Conservation (phyloP, 352 stramenopile species). For the Phytophthora gonapodyides region DNA sequence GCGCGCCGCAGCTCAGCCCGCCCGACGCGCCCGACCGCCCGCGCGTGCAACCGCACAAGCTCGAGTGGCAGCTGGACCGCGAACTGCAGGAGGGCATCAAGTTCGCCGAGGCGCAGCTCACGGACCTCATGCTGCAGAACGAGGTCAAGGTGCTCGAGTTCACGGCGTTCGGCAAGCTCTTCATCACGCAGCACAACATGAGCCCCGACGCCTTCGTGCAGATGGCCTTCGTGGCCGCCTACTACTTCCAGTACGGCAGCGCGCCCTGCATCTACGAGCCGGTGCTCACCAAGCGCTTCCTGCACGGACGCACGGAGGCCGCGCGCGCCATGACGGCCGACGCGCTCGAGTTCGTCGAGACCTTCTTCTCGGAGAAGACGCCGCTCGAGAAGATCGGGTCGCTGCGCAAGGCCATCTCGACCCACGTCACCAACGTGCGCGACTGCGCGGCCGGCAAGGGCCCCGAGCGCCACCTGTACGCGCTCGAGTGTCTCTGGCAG, state of each 20-base stretch:
- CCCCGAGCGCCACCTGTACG: slow-evolving; percentile 94
- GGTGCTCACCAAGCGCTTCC: slow-evolving; percentile 95
- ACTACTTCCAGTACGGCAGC: slow-evolving; percentile 93
- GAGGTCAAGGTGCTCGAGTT: slow-evolving; percentile 96
- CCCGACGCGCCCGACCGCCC: slow-evolving; percentile 41
- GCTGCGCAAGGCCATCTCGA: slow-evolving; percentile 81
- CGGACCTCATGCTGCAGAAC: slow-evolving; percentile 93
- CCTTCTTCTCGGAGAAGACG: slow-evolving; percentile 82
- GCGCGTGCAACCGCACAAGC: slow-evolving; percentile 85
- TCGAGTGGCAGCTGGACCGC: slow-evolving; percentile 88
- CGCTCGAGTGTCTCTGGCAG: slow-evolving; percentile 91
- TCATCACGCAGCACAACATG: slow-evolving; percentile 92
- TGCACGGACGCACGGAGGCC: slow-evolving; percentile 95
- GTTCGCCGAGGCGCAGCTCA: slow-evolving; percentile 93
- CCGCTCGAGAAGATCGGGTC: slow-evolving; percentile 90
- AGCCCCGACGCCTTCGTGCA: slow-evolving; percentile 96
- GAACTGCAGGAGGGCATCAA: slow-evolving; percentile 91
- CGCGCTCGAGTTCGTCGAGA: slow-evolving; percentile 88
- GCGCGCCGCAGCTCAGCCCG: slow-evolving; percentile 61
- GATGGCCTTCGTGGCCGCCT: slow-evolving; percentile 94
- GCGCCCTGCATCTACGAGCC: slow-evolving; percentile 94
- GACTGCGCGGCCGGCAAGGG: slow-evolving; percentile 91
- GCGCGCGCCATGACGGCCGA: slow-evolving; percentile 92
- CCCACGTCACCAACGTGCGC: slow-evolving; percentile 91
- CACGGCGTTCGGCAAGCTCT: slow-evolving; percentile 89